Conservation (phyloP, 2,329 filamentous ascomycete species). For the Ophiocordyceps sinensis region DNA sequence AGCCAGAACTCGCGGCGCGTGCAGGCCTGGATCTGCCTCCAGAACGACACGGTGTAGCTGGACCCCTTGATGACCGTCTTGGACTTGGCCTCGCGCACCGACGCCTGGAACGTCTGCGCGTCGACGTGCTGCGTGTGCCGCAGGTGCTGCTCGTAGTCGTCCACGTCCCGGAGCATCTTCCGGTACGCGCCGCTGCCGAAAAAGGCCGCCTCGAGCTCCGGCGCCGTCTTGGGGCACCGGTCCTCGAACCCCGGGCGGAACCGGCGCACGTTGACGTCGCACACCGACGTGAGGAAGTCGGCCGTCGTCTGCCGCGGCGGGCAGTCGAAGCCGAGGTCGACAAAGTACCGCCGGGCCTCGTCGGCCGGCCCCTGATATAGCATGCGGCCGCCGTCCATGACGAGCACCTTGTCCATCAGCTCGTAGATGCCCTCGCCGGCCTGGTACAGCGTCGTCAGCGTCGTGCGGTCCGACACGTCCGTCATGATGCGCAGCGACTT, state of each 20-base stretch:
- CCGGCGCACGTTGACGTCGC: slow-evolving; percentile 55
- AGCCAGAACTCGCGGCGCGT: slow-evolving; percentile 67
- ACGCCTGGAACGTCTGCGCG: slow-evolving; percentile 51
- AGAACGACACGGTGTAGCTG: slow-evolving; percentile 60
- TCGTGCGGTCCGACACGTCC: slow-evolving; percentile 56
- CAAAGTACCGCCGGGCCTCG: slow-evolving; percentile 53
- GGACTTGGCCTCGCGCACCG: slow-evolving; percentile 45
- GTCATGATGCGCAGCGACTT: slow-evolving; percentile 50
- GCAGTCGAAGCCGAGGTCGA: slow-evolving; percentile 57
- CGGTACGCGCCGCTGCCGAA: slow-evolving; percentile 30
- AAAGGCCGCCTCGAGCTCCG: slow-evolving; percentile 54
- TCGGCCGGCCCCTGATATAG: slow-evolving; percentile 55
- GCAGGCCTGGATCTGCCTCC: slow-evolving; percentile 53
- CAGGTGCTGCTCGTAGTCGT: slow-evolving; percentile 62
- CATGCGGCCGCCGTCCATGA: slow-evolving; percentile 59
- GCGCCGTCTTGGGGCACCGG: slow-evolving; percentile 52
- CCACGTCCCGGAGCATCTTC: slow-evolving; percentile 28
- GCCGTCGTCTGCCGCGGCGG: slow-evolving; percentile 56
- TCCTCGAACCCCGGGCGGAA: slow-evolving; percentile 52
- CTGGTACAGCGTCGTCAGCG: slow-evolving; percentile 58
- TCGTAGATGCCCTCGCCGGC: slow-evolving; percentile 51
- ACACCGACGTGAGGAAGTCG: slow-evolving; percentile 68
- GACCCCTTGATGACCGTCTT: slow-evolving; percentile 13
- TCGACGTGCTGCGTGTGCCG: slow-evolving; percentile 52
- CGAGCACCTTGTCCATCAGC: slow-evolving; percentile 60